Base-by-base conservation (phyloP, 352 stramenopile species). In the Peronospora belbahrii region DNA sequence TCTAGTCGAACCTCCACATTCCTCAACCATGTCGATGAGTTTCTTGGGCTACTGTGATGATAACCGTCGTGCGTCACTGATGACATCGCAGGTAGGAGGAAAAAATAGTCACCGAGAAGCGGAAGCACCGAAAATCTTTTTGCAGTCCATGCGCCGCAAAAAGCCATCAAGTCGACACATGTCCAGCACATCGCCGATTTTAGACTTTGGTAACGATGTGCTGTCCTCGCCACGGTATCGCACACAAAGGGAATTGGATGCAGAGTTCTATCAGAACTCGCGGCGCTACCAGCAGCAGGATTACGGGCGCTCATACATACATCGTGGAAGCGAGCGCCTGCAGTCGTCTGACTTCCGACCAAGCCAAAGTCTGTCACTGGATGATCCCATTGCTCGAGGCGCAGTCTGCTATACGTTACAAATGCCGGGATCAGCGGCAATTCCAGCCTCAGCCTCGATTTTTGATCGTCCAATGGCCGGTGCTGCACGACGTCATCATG, bases 1-100 rank as follows among this genome's bases (percentile, higher is more conserved):
- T 1, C 48, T 86, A 7, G 52, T 75, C 6, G 67, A 86, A 42
- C 58, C 62, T 14, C 67, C 73, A 0, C 68, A 69, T n/a, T 57
- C 67, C 4, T 86, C 75, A 2, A 81, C 69, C 2, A 62, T 68
- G 49, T 59, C 67, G 27, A 53, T 83, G 34, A 86, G 71, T 40
- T 61, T 89, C 31, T 56, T 89, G 6, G 75, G 72, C 2, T 87
- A 86, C 36, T 58, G 69, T 50, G 78, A 89, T 9, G 75, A 87
- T 36, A 70, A 74, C 15, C 58, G 67, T 17, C 64, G 69, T 31
- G 78, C 78, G 14, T 85, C 77, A 0, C 67, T 74, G 44, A 67
- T 82, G 48, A 82, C 75, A 4, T 62, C 80, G 15, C 46, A 64
- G 14, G 58, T 41, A 13, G 34, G 27, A 20, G 51, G 44, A 22